Conservation (phyloP, 495 filamentous ascomycete genomes). For the Lophium mytilinum region DNA sequence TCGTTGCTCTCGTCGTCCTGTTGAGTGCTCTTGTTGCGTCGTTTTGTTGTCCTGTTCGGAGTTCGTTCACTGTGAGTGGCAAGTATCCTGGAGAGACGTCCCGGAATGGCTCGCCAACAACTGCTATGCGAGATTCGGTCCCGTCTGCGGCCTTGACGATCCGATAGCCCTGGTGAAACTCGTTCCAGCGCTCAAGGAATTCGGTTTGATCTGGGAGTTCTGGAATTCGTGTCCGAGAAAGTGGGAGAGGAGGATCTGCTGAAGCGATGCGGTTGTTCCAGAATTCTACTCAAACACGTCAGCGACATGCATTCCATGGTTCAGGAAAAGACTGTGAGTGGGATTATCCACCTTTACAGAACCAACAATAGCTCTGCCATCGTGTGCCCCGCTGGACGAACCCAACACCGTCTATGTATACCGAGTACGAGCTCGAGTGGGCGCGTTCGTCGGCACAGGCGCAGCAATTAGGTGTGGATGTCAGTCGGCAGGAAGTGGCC, state of each 20-base stretch:
- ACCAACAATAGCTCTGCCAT: slow-evolving; percentile 42
- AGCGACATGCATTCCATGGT: slow-evolving; percentile 1
- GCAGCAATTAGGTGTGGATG: slow-evolving; percentile 36
- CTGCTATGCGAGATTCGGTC: slow-evolving; percentile 31
- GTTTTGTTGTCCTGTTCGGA: slow-evolving; percentile 22
- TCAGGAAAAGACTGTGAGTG: background rate
- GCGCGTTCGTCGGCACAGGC: slow-evolving; percentile 37
- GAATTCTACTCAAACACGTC: slow-evolving; percentile 31
- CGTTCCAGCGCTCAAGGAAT: slow-evolving; percentile 38
- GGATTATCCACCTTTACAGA: slow-evolving; percentile 32
- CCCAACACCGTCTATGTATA: slow-evolving; percentile 40
- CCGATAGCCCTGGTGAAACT: slow-evolving; percentile 37
- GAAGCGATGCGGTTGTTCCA: slow-evolving; percentile 35
- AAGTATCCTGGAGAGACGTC: slow-evolving; percentile 38
- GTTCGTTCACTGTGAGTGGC: slow-evolving; percentile 33
- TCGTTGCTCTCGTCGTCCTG: background rate
- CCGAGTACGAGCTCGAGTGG: slow-evolving; percentile 31
- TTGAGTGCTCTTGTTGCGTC: slow-evolving; percentile 10
- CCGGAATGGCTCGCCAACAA: slow-evolving; percentile 34
- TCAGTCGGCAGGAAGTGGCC: slow-evolving; percentile 38
- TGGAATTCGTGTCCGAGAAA: slow-evolving; percentile 33
- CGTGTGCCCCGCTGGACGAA: slow-evolving; percentile 36
- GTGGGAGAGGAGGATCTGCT: slow-evolving; percentile 24
- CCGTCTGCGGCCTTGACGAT: slow-evolving; percentile 31
- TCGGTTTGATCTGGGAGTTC: slow-evolving; percentile 35